Evolutionary conservation across 208 protist species (phyloP).

Genomic region (Wallacemonas collosoma): DNA sequence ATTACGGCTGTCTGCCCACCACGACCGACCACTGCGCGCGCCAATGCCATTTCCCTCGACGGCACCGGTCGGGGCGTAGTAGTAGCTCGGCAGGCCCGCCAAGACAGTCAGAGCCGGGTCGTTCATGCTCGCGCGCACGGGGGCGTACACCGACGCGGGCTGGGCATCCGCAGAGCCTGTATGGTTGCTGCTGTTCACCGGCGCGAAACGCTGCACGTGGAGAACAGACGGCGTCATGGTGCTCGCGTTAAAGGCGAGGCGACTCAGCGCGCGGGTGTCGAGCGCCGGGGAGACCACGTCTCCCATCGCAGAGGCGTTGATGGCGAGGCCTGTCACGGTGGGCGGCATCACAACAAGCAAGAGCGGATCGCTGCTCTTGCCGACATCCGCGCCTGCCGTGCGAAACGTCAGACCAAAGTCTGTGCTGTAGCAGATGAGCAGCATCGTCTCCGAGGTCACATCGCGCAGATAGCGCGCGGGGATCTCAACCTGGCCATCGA

Average conservation of each 20-base stretch:
- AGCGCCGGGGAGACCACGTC: not conserved
- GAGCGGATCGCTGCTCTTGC: constrained; percentile 3
- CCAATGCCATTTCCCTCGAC: constrained; percentile 63
- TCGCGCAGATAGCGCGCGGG: constrained; percentile 32
- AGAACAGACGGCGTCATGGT: constrained; percentile 21
- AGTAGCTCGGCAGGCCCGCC: constrained; percentile 40
- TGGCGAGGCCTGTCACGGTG: constrained; percentile 26
- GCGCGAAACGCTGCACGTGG: constrained; percentile 29
- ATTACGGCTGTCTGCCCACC: not conserved
- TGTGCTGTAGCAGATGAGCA: constrained; percentile 68
- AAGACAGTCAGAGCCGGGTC: not conserved
- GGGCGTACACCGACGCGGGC: constrained; percentile 14
- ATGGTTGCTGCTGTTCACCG: not conserved
- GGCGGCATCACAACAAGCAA: constrained; percentile 32
- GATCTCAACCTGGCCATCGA: constrained; percentile 34
- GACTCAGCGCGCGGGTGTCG: not conserved
- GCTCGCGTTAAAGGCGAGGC: constrained; percentile 14
- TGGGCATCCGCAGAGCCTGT: constrained; percentile 14
- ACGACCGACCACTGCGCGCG: constrained; percentile 21
- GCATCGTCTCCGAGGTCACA: constrained; percentile 21
- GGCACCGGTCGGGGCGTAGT: constrained; percentile 32
- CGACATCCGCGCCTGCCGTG: constrained; percentile 6
- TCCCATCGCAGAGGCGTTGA: constrained; percentile 19
- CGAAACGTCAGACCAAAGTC: constrained; percentile 58
- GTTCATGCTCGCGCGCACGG: constrained; percentile 4